Evolutionary conservation across 2,329 filamentous ascomycete genomes (phyloP).

Genomic region (Sporothrix luriei): DNA sequence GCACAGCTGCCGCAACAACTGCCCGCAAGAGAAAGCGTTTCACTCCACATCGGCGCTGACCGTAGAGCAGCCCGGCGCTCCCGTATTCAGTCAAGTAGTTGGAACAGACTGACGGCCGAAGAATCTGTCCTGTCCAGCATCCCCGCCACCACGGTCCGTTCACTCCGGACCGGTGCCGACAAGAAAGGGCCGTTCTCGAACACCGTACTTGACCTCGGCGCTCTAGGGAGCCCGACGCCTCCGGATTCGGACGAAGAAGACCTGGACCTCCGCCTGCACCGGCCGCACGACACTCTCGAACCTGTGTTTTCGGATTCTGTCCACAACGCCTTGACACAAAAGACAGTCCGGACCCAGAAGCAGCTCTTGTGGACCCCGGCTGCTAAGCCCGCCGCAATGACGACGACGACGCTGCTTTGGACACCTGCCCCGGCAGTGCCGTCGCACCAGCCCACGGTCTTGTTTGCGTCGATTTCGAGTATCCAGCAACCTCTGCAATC

Average conservation of each 20-base stretch:
- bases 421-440: slow-evolving; percentile 37
- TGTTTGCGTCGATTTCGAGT: slow-evolving; percentile 6
- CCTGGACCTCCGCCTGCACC: slow-evolving; percentile 39
- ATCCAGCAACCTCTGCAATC: not conserved
- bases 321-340: not conserved
- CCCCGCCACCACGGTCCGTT: not conserved
- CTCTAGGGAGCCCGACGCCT: slow-evolving; percentile 57
- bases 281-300: slow-evolving; percentile 33
- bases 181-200: slow-evolving; percentile 21
- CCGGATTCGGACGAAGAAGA: slow-evolving; percentile 57
- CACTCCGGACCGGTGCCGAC: not conserved
- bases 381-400: not conserved
- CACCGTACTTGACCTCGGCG: slow-evolving; percentile 46
- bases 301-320: slow-evolving; percentile 5
- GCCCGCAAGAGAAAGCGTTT: slow-evolving; percentile 37
- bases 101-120: slow-evolving; percentile 39
- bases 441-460: slow-evolving; percentile 38
- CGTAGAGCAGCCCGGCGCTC: slow-evolving; percentile 46
- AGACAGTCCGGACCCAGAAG: not conserved
- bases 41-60: slow-evolving; percentile 43
- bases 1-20: slow-evolving; percentile 35
- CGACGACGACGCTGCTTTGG: slow-evolving; percentile 39
- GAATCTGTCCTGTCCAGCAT: slow-evolving; percentile 41
- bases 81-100: slow-evolving; percentile 44
- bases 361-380: slow-evolving; percentile 24